Evolutionary conservation across 352 stramenopile genomes (phyloP).

Genomic region (Phytophthora chlamydospora): DNA sequence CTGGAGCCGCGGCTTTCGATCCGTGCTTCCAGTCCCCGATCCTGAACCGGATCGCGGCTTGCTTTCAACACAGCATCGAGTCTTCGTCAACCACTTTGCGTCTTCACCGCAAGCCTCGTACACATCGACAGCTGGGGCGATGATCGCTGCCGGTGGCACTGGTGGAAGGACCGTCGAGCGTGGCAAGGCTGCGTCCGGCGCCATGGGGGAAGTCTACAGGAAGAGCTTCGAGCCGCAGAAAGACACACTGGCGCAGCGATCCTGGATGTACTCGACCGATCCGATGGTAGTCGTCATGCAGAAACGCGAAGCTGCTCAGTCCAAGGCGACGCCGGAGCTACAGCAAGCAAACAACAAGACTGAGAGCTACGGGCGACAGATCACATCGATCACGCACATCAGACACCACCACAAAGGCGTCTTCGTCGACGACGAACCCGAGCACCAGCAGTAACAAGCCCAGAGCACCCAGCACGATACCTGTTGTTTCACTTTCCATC

Average conservation of each 20-base stretch:
- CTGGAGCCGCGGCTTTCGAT: conserved; percentile 59
- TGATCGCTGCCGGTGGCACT: conserved; percentile 51
- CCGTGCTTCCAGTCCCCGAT: conserved; percentile 54
- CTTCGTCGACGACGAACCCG: conserved; percentile 62
- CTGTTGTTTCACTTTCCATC: conserved; percentile 24
- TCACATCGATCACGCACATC: conserved; percentile 67
- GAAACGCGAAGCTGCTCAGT: conserved; percentile 21
- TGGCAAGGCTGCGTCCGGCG: conserved; percentile 66
- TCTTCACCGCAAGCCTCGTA: conserved; percentile 16
- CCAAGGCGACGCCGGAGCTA: conserved; percentile 9
- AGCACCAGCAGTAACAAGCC: conserved; percentile 14
- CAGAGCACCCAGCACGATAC: background rate
- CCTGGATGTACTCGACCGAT: conserved; percentile 81
- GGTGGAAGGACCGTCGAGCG: conserved; percentile 53
- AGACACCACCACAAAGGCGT: conserved; percentile 60
- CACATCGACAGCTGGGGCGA: conserved; percentile 20
- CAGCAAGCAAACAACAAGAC: conserved; percentile 24
- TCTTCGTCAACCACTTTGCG: conserved; percentile 59
- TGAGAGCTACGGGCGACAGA: conserved; percentile 44
- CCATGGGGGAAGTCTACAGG: conserved; percentile 69
- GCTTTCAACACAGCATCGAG: conserved; percentile 65
- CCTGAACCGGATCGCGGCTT: conserved; percentile 64
- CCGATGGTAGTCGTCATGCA: conserved; percentile 67
- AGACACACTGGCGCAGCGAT: conserved; percentile 73
- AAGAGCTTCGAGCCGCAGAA: conserved; percentile 62